phyloP scores from a whole-genome alignment of 1,139 yeast genomes.

The Trichomonascaceae sp. region DNA sequence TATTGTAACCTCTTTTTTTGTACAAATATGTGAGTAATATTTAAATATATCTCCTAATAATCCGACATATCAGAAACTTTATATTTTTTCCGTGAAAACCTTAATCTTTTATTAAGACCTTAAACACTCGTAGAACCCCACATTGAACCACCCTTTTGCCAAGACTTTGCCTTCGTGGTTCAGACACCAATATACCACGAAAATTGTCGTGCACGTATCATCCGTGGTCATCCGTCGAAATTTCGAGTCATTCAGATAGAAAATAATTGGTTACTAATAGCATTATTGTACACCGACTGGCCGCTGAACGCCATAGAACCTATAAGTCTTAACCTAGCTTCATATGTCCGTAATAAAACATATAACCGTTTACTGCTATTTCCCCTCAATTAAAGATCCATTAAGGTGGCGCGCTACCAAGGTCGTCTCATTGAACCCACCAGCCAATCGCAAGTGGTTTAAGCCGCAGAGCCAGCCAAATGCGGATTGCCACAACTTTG shows the following conservation, averaged over 20 bases:
- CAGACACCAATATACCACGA: neutral
- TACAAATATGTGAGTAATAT: neutral
- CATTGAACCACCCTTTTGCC: neutral
- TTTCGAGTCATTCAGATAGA: neutral
- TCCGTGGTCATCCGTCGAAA: neutral
- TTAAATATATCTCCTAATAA: too few relatives aligned
- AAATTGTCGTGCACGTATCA: neutral
- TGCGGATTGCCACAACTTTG: neutral
- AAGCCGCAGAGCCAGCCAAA: neutral
- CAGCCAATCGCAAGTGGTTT: neutral
- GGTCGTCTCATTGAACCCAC: neutral
- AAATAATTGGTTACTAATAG: too few relatives aligned
- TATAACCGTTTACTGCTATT: too few relatives aligned
- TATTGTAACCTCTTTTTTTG: neutral
- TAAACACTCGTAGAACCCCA: neutral
- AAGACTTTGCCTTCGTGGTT: neutral
- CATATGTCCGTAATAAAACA: too few relatives aligned
- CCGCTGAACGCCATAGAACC: too few relatives aligned
- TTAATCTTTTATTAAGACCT: neutral
- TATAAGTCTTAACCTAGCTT: too few relatives aligned
- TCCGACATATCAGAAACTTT: too few relatives aligned
- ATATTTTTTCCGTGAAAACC: too few relatives aligned
- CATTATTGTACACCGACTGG: too few relatives aligned
- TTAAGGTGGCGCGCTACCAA: neutral
- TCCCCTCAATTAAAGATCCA: too few relatives aligned